These are phyloP conservation scores for Lepidium africanum DNA, from an alignment of 345 rosid species.

Conservation along the genomic window DNA sequence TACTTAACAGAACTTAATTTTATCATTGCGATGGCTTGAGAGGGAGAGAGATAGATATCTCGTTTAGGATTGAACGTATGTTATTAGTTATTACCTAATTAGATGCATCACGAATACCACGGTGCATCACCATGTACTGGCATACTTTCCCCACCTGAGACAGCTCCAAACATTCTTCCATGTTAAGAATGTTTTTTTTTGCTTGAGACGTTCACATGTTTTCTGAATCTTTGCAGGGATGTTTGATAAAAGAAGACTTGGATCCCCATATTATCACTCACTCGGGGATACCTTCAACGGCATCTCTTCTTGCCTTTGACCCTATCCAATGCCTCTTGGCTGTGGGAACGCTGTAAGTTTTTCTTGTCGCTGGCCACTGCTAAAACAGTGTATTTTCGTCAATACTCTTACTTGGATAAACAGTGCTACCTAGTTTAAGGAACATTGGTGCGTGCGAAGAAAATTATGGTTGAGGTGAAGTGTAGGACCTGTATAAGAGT, in stretches of 20 bases:
- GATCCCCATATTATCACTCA: constrained; percentile 50
- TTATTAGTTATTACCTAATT: background rate
- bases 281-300: constrained; percentile 74
- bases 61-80: background rate
- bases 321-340: constrained; percentile 72
- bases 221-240: constrained; percentile 23
- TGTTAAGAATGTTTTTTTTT: background rate
- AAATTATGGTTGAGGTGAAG: background rate
- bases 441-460: background rate
- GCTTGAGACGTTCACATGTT: constrained; percentile 8
- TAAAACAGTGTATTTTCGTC: background rate
- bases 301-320: constrained; percentile 77
- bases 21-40: background rate
- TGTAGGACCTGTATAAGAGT: background rate
- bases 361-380: background rate
- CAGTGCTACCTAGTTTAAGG: background rate
- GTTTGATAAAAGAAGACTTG: constrained; percentile 36
- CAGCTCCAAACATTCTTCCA: background rate
- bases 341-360: constrained; percentile 68
- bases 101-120: background rate
- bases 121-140: background rate
- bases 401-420: background rate
- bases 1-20: background rate
- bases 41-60: background rate
- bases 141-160: background rate